These are phyloP conservation scores for Candida chilensis DNA, from an alignment of 805 yeast genomes.

Conservation along the genomic window DNA sequence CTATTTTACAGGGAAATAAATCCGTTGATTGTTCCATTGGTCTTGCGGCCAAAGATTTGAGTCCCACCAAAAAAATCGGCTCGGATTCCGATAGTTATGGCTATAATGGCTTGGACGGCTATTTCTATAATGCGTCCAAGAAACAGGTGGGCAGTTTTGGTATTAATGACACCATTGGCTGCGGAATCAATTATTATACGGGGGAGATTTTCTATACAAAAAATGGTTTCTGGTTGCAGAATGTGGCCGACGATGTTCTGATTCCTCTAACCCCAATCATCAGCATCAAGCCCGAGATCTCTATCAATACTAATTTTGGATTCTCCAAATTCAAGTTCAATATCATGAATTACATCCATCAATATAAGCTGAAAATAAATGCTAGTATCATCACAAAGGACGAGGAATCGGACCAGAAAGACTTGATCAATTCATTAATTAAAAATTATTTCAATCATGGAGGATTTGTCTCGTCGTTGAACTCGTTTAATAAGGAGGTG, in stretches of 20 bases:
- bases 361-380: too few relatives aligned
- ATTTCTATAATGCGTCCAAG: slow-evolving; percentile 22
- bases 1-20: slow-evolving; percentile 20
- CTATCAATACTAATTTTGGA: slow-evolving; percentile 47
- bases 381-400: too few relatives aligned
- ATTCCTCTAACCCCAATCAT: slow-evolving; percentile 11
- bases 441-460: background rate
- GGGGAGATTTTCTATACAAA: slow-evolving; percentile 67
- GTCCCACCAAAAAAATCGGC: slow-evolving; percentile 33
- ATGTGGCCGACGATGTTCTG: slow-evolving; percentile 38
- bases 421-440: slow-evolving; percentile 1
- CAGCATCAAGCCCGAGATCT: slow-evolving; percentile 35
- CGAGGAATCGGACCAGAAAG: too few relatives aligned
- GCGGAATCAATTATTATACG: slow-evolving; percentile 68
- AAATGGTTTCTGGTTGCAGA: slow-evolving; percentile 62
- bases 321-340: slow-evolving; percentile 34
- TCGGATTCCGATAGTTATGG: slow-evolving; percentile 39
- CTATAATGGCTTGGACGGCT: slow-evolving; percentile 44
- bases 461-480: background rate
- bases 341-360: slow-evolving; percentile 36
- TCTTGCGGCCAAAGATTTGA: slow-evolving; percentile 20
- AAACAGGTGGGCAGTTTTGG: slow-evolving; percentile 38
- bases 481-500: background rate
- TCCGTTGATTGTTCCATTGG: slow-evolving; percentile 37
- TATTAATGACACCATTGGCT: slow-evolving; percentile 63